Conservation (phyloP, 2,329 filamentous ascomycete genomes). For the Ophiostoma novo-ulmi region DNA sequence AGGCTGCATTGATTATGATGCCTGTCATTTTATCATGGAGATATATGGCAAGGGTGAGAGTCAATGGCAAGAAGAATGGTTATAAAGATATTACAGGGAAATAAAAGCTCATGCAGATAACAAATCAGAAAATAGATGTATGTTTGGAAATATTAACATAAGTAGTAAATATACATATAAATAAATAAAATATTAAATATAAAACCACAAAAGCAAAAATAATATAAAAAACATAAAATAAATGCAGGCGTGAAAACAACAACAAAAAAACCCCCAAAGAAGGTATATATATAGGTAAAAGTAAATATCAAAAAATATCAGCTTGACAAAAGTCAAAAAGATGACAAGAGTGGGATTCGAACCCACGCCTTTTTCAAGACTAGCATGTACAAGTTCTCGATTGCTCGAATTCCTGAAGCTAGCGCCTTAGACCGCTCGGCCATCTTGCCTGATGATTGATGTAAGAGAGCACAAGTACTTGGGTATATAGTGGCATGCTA, state of each 20-base stretch:
- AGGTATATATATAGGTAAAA: not conserved
- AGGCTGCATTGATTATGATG: not conserved
- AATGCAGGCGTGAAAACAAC: not conserved
- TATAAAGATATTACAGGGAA: not conserved
- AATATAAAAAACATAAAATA: conserved; percentile 2
- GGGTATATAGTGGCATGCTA: not conserved
- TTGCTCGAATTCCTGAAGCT: conserved; percentile 12
- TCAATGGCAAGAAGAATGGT: no score
- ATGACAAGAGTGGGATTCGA: conserved; percentile 25
- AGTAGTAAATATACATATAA: no score
- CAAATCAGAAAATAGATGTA: no score
- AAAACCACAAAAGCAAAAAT: not conserved
- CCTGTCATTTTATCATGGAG: not conserved
- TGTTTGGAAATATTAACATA: no score
- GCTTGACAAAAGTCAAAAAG: conserved; percentile 8
- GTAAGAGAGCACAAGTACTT: not conserved
- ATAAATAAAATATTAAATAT: no score
- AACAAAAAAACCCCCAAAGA: not conserved
- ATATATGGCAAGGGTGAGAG: no score
- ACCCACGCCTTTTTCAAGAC: conserved; percentile 23
- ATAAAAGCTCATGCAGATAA: not conserved
- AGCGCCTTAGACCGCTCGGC: conserved; percentile 25
- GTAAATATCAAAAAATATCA: not conserved
- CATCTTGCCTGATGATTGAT: conserved; percentile 20
- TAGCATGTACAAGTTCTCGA: conserved; percentile 20